Base-by-base conservation (phyloP, 768 basidiomycete genomes). In the Mycena epipterygia region DNA sequence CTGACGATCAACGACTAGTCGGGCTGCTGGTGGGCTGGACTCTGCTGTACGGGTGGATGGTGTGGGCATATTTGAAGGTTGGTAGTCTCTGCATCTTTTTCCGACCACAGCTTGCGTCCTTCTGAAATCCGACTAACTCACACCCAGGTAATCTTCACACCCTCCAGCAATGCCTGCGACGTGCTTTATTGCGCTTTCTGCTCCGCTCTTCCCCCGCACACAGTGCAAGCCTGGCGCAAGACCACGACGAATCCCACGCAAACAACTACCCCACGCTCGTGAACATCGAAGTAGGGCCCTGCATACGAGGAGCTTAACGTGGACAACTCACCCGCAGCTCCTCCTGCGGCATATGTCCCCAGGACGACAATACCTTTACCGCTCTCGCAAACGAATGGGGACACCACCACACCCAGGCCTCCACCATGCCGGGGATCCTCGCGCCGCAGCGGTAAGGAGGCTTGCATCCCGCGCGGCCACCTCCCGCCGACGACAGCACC, bases 101-200 rank as follows among this genome's bases (percentile, higher is more conserved):
- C n/a, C n/a, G n/a, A n/a, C n/a, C n/a, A n/a, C n/a, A n/a, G n/a
- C n/a, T n/a, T n/a, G n/a, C n/a, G n/a, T n/a, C n/a, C n/a, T n/a
- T n/a, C n/a, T n/a, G n/a, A n/a, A n/a, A n/a, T n/a, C n/a, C n/a
- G n/a, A n/a, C n/a, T n/a, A n/a, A n/a, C n/a, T n/a, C n/a, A n/a
- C n/a, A n/a, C n/a, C 32, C 73, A 94, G 93, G 86, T 91, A 42
- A 80, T 93, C 12, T 69, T 88, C 9, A 94, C 91, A 8, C 79
- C 91, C 0, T 93, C 94, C 44, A 94, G 93, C 21, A 84, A 86
- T 73, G 93, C 93, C 9, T 80, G 78, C 80, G 85, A 93, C 73
- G 93, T 93, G 79, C 64, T 89, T 58, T 3, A 14, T 14, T 7
- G 3, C 21, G 6, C 21, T 25, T 59, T 25, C 52, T 2, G n/a